Base-by-base conservation (phyloP, 495 filamentous ascomycete genomes). In the Penicillium egyptiacum region DNA sequence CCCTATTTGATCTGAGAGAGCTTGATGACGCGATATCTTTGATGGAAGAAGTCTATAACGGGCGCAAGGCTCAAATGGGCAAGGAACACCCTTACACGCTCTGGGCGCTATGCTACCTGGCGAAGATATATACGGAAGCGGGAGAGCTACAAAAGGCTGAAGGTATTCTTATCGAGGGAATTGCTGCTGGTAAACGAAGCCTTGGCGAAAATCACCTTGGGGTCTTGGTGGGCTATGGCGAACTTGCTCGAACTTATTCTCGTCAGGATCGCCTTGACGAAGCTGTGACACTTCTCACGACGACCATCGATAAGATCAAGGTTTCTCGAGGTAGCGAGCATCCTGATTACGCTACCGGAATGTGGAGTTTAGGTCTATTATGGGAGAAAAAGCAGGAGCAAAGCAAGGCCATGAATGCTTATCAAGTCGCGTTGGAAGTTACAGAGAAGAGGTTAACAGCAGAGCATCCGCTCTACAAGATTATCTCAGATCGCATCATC, bases 81-180 rank as follows among this genome's bases (percentile, higher is more conserved):
- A 75, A 70, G 49, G 75, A 78, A 54, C 72, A 77, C 19, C 60
- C 66, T 0, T 72, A 61, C 28, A 73, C 62, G 0, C 64, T 76
- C n/a, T 64, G 61, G 9, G 65, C 68, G 10, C 64, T 71, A 30
- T 50, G 19, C 4, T 68, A 71, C 31, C 58, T 70, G 11, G 70
- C 66, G 10, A 58, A 58, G 5, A 23, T 73, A 12, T 70, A 69
- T 48, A 62, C 31, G 9, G 61, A 54, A 8, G 44, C 63, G 9
- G 66, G 66, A 5, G 19, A 70, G 16, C 33, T 50, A 9, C 52
- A 56, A 4, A 62, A 73, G 41, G 75, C 75, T 3, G 73, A 71
- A 48, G n/a, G 47, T 3, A 30, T 69, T 5, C 55, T 76, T 8
- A n/a, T 39, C 14, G 35, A 39, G 35, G 35, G 35, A 35, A 39